These are phyloP conservation scores for Massospora cicadina DNA, from an alignment of 371 early-diverging fungal genomes.

Conservation along the genomic window DNA sequence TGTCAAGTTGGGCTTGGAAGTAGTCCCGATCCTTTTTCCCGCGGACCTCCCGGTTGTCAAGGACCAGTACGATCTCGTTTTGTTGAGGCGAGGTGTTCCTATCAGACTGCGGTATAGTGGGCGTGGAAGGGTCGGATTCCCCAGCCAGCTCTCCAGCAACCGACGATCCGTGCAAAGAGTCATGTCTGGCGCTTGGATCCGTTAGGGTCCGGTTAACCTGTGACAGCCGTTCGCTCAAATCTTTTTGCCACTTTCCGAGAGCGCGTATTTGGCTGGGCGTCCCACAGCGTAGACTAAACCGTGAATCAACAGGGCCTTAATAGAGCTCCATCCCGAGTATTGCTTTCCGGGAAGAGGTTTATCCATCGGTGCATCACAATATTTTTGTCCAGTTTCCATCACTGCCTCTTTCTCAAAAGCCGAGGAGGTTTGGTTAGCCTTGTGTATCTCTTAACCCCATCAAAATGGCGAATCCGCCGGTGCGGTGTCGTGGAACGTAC, in stretches of 20 bases:
- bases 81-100: not conserved
- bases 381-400: slow-evolving; percentile 32
- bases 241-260: slow-evolving; percentile 58
- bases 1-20: slow-evolving; percentile 39
- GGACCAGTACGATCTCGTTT: slow-evolving; percentile 41
- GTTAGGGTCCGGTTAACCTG: slow-evolving; percentile 6
- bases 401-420: slow-evolving; percentile 35
- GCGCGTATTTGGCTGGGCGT: slow-evolving; percentile 33
- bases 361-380: slow-evolving; percentile 46
- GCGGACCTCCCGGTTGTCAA: slow-evolving; percentile 75
- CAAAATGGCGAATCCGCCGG: slow-evolving; percentile 76
- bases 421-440: slow-evolving; percentile 10
- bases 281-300: slow-evolving; percentile 45
- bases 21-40: slow-evolving; percentile 43
- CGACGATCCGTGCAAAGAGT: not conserved
- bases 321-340: slow-evolving; percentile 63
- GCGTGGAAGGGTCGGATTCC: not conserved
- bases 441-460: slow-evolving; percentile 35
- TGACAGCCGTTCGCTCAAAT: slow-evolving; percentile 32
- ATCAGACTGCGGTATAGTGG: not conserved
- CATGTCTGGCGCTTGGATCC: not conserved
- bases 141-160: not conserved
- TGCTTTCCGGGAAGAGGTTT: slow-evolving; percentile 20
- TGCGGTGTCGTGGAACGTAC: slow-evolving; percentile 67
- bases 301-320: slow-evolving; percentile 46